Conservation (phyloP, 805 yeast species). For the Candida oleophila region DNA sequence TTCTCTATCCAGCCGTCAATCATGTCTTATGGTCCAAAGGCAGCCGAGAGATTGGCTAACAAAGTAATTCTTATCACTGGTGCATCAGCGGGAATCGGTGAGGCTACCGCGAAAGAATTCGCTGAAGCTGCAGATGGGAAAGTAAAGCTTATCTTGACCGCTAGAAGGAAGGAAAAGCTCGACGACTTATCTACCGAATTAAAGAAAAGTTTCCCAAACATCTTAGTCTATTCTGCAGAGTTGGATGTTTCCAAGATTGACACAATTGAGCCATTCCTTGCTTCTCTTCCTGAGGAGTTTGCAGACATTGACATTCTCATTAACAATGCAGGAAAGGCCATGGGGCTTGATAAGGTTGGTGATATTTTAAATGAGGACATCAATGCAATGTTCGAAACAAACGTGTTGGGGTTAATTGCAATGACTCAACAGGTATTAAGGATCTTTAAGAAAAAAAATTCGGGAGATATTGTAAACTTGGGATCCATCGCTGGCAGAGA, state of each 20-base stretch:
- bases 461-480: conserved; percentile 71
- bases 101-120: conserved; percentile 84
- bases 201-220: conserved; percentile 46
- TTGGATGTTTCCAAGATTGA: conserved; percentile 42
- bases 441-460: conserved; percentile 64
- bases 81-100: conserved; percentile 94
- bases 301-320: conserved; percentile 63
- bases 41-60: conserved; percentile 77
- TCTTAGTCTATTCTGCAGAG: conserved; percentile 57
- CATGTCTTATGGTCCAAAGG: conserved; percentile 70
- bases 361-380: conserved; percentile 62
- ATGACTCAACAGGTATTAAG: conserved; percentile 79
- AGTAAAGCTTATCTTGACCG: conserved; percentile 68
- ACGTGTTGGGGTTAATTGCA: conserved; percentile 81
- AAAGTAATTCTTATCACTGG: conserved; percentile 89
- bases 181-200: conserved; percentile 49
- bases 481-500: conserved; percentile 82
- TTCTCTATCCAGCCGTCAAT: neutral
- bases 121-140: conserved; percentile 75
- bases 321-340: conserved; percentile 79
- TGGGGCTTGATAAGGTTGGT: conserved; percentile 79
- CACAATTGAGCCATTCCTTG: conserved; percentile 50
- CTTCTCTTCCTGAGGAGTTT: conserved; percentile 55
- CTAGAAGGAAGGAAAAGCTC: conserved; percentile 71
- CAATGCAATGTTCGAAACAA: conserved; percentile 76